Evolutionary conservation across 1,139 yeast genomes (phyloP), one percentile per base, ranked within the genome.

Genomic region (Entelexis sorbosivorans): DNA sequence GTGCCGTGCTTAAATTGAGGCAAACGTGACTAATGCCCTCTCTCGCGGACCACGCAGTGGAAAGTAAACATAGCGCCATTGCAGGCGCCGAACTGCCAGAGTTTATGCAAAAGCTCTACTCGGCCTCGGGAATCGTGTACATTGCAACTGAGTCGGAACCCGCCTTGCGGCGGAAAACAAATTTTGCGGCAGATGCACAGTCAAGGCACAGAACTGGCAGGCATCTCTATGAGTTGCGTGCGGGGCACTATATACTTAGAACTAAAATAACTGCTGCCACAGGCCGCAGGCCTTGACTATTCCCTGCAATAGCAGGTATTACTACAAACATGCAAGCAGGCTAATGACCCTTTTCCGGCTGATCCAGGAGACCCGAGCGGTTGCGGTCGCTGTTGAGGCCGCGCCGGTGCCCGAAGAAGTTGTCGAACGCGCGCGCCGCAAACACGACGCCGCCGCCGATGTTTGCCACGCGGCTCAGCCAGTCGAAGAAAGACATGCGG

Each of bases 381-480:
- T 31, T 29, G 20, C 52, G 43, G 26, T 31, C 48, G 38, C 47
- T 40, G 31, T 14, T 28, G 9, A 17, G 14, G 14, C 39, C 36
- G 9, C 24, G 26, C 34, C 28, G 31, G 28, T 20, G 32, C 8
- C 22, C 46, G 6, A 42, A 16, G 22, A 53, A 10, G 6, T 36
- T 24, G 24, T 26, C 11, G 3, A 65, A 35, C 67, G 72, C 68
- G 6, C 73, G 64, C 1, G 70, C 66, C 22, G 80, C 70, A 4
- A 82, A 76, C 53, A 79, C 67, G 14, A 82, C 61, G 1, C 93
- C 91, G 5, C 91, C 89, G n/a, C 78, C 60, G 38, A 91, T 82
- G 2, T 95, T 89, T 9, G 85, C 82, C 48, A 89, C 68, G 55
- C 88, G 76, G 14, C 88, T 78, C 11, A 88, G 70, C 66, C 93